These are phyloP conservation scores for Sugiyamaella xylanicola DNA, from an alignment of 1,139 yeast species.

Conservation along the genomic window DNA sequence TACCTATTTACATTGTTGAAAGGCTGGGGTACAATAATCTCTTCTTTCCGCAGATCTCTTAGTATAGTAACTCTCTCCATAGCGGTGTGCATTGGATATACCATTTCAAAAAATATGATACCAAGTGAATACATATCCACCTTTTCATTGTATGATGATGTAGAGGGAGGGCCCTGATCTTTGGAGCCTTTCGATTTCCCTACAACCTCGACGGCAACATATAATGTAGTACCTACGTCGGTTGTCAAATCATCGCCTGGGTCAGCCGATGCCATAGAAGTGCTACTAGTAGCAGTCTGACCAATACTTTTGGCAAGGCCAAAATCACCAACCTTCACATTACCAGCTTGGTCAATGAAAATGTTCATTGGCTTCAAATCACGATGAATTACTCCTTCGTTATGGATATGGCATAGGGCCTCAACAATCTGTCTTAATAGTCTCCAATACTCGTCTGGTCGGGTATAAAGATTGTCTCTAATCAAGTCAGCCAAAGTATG, in stretches of 20 bases:
- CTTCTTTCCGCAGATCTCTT: slow-evolving; percentile 58
- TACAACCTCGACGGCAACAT: slow-evolving; percentile 88
- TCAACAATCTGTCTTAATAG: slow-evolving; percentile 84
- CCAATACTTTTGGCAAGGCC: slow-evolving; percentile 75
- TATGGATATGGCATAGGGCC: slow-evolving; percentile 87
- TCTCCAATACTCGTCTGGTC: slow-evolving; percentile 85
- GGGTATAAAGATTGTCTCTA: slow-evolving; percentile 70
- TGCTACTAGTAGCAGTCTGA: slow-evolving; percentile 36
- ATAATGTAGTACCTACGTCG: slow-evolving; percentile 89
- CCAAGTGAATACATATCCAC: slow-evolving; percentile 97
- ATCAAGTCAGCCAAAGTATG: slow-evolving; percentile 84
- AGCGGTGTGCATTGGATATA: slow-evolving; percentile 76
- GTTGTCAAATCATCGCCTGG: slow-evolving; percentile 78
- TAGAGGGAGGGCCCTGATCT: slow-evolving; percentile 20
- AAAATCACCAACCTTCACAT: slow-evolving; percentile 94
- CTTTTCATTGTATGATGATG: slow-evolving; percentile 75
- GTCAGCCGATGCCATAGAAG: slow-evolving; percentile 24
- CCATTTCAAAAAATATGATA: slow-evolving; percentile 93
- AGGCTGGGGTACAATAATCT: slow-evolving; percentile 66
- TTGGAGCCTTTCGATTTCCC: slow-evolving; percentile 35
- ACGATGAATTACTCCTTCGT: slow-evolving; percentile 92
- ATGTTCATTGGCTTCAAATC: slow-evolving; percentile 95
- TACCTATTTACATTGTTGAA: slow-evolving; percentile 53
- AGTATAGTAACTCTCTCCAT: slow-evolving; percentile 87
- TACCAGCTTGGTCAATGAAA: slow-evolving; percentile 86